phyloP scores from a whole-genome alignment of 768 basidiomycete genomes.

The Pleurotus giganteus region DNA sequence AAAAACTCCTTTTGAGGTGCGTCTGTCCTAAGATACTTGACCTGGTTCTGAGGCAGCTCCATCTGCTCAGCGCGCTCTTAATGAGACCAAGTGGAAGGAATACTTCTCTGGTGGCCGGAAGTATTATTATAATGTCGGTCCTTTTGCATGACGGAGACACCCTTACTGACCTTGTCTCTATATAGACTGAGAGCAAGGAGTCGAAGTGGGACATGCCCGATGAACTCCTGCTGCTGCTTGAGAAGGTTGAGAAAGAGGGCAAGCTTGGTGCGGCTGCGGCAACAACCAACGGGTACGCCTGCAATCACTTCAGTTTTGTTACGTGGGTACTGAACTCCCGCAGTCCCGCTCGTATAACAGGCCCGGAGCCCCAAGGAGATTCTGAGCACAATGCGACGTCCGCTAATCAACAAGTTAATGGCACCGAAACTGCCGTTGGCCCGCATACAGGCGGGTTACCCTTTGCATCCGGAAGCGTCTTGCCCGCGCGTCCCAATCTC shows the following conservation, averaged over 20 bases:
- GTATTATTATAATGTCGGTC: constrained; percentile 75
- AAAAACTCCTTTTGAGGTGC: constrained; percentile 89
- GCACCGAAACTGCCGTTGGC: constrained; percentile 45
- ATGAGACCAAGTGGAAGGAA: constrained; percentile 93
- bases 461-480: constrained; percentile 53
- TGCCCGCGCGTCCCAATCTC: constrained; percentile 74
- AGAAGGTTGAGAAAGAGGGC: constrained; percentile 81
- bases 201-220: constrained; percentile 99
- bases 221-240: constrained; percentile 80
- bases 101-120: constrained; percentile 91
- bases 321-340: background rate
- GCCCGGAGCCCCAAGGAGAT: constrained; percentile 39
- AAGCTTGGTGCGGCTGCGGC: constrained; percentile 23
- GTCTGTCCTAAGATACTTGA: constrained; percentile 15
- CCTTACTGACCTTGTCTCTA: background rate
- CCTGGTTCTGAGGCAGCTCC: constrained; percentile 11
- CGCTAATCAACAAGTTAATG: constrained; percentile 48
- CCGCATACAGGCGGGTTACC: constrained; percentile 58
- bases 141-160: background rate
- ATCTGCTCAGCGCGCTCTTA: constrained; percentile 69
- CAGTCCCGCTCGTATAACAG: constrained; percentile 27
- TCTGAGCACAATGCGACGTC: constrained; percentile 50
- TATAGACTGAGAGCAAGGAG: constrained; percentile 80
- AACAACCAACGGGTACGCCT: constrained; percentile 16
- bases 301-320: background rate